phyloP scores from a whole-genome alignment of 2,329 filamentous ascomycete genomes.

The Elsinoe necatrix region DNA sequence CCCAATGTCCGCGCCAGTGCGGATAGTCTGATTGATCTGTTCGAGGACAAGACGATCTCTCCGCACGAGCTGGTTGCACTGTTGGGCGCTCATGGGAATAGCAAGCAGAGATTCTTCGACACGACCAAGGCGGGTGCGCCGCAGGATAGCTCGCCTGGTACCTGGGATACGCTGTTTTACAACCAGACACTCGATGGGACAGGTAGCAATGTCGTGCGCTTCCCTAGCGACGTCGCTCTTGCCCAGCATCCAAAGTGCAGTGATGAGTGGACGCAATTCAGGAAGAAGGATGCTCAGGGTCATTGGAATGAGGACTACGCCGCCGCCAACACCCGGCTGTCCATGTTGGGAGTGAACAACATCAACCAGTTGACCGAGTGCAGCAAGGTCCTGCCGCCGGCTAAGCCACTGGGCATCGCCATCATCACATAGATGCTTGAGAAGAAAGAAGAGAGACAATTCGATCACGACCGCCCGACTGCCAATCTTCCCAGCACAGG shows the following conservation, averaged over 20 bases:
- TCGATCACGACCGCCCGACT: neutral
- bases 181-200: conserved; percentile 26
- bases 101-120: conserved; percentile 32
- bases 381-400: conserved; percentile 21
- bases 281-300: conserved; percentile 18
- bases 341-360: conserved; percentile 24
- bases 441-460: neutral
- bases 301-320: conserved; percentile 21
- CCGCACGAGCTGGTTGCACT: conserved; percentile 32
- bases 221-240: conserved; percentile 30
- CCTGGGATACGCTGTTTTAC: conserved; percentile 34
- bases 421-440: neutral
- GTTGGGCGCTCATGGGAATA: conserved; percentile 32
- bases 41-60: conserved; percentile 33
- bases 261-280: conserved; percentile 25
- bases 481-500: conserved; percentile 6
- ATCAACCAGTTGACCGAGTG: conserved; percentile 24
- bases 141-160: conserved; percentile 31
- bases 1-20: conserved; percentile 29
- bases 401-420: neutral
- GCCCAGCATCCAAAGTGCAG: conserved; percentile 29
- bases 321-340: neutral
- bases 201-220: conserved; percentile 30
- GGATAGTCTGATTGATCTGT: conserved; percentile 30
- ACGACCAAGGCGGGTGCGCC: conserved; percentile 28